phyloP scores from a whole-genome alignment of 228 moss, liverwort and hornwort genomes.

The Sphagnum magellanicum region DNA sequence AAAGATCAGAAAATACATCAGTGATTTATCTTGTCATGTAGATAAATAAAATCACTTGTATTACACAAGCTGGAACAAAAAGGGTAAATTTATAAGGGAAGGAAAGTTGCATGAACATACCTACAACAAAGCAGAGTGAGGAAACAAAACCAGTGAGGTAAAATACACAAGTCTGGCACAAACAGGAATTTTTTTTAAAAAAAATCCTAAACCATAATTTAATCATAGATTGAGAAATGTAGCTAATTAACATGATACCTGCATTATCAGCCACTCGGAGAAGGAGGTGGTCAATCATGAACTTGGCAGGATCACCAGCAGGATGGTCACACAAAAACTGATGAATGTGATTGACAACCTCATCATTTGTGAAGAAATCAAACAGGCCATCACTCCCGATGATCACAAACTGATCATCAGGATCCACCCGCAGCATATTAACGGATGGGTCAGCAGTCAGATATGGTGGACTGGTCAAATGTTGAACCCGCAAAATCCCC shows the following conservation, averaged over 20 bases:
- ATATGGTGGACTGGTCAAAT: slow-evolving; percentile 72
- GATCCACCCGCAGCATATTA: slow-evolving; percentile 37
- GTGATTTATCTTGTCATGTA: too few relatives aligned
- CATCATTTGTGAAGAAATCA: slow-evolving; percentile 67
- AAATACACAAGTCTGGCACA: neutral
- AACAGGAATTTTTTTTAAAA: neutral
- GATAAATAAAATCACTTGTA: too few relatives aligned
- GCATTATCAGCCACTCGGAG: slow-evolving; percentile 55
- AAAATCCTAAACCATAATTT: neutral
- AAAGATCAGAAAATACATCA: too few relatives aligned
- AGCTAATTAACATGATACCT: slow-evolving; percentile 16
- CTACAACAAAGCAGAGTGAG: too few relatives aligned
- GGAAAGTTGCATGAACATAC: too few relatives aligned
- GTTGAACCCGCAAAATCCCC: slow-evolving; percentile 74
- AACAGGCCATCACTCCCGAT: slow-evolving; percentile 75
- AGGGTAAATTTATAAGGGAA: too few relatives aligned
- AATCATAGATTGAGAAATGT: neutral
- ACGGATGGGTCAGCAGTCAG: slow-evolving; percentile 50
- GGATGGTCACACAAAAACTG: slow-evolving; percentile 32
- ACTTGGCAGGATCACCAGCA: slow-evolving; percentile 60
- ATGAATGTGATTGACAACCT: slow-evolving; percentile 46
- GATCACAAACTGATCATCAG: slow-evolving; percentile 59
- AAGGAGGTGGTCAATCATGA: slow-evolving; percentile 71
- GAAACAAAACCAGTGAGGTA: neutral
- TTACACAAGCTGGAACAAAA: too few relatives aligned